phyloP scores from a whole-genome alignment of 2,329 filamentous ascomycete species.

The Paecilomyces formosus region DNA sequence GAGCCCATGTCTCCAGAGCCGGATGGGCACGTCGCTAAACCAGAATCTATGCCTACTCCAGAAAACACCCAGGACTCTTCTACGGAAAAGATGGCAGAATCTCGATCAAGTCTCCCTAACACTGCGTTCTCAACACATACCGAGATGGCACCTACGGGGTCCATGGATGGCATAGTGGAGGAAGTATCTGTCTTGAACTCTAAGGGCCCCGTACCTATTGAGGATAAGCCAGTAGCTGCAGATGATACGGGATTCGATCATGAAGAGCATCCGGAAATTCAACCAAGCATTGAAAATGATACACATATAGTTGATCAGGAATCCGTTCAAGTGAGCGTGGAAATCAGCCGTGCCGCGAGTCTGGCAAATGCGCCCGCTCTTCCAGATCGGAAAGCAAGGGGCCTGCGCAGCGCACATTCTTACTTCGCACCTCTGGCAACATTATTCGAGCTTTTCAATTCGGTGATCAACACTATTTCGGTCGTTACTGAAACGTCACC shows the following conservation, averaged over 20 bases:
- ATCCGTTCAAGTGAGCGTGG: neutral
- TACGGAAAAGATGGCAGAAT: neutral
- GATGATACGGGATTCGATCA: neutral
- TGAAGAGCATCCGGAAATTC: neutral
- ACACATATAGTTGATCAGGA: slow-evolving; percentile 2
- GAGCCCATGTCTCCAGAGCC: neutral
- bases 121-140: neutral
- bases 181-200: neutral
- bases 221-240: neutral
- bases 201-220: neutral
- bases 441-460: slow-evolving; percentile 35
- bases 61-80: slow-evolving; percentile 2
- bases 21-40: neutral
- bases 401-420: slow-evolving; percentile 32
- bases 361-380: neutral
- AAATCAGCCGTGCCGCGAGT: neutral
- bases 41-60: slow-evolving; percentile 3
- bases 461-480: slow-evolving; percentile 35
- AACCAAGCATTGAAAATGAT: slow-evolving; percentile 1
- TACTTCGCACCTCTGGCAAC: slow-evolving; percentile 38
- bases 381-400: slow-evolving; percentile 21
- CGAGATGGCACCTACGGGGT: neutral
- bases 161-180: neutral
- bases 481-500: slow-evolving; percentile 27
- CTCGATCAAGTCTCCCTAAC: neutral